A percentile compares a stretch with the other conserved stretches of the same genome.
phyloP scores from a whole-genome alignment of 1,284 basidiomycete genomes.

The Athelia psychrophila region DNA sequence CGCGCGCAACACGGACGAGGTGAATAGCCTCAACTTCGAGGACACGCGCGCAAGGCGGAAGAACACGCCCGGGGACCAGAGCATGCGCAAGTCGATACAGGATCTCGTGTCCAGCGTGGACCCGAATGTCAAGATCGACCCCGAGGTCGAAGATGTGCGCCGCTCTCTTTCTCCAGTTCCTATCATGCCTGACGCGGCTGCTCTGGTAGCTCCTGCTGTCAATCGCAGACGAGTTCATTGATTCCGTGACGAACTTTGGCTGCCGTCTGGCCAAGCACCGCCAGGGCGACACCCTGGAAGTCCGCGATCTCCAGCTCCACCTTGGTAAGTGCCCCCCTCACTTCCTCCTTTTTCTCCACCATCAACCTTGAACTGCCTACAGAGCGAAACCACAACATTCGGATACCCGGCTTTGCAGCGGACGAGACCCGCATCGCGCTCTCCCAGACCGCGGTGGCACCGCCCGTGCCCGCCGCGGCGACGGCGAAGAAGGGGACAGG shows the following conservation, averaged over 20 bases:
- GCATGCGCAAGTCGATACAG: constrained; percentile 90
- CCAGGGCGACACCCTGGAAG: constrained; percentile 85
- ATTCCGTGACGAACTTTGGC: constrained; percentile 90
- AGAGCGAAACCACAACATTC: constrained; percentile 87
- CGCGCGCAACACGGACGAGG: constrained; percentile 56
- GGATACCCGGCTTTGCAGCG: constrained; percentile 88
- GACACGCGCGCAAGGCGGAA: constrained; percentile 63
- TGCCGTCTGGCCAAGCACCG: constrained; percentile 94
- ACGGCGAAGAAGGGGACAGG: constrained; percentile 47
- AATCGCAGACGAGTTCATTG: constrained; percentile 95
- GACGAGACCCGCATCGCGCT: constrained; percentile 80
- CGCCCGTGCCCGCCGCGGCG: constrained; percentile 37
- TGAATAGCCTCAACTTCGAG: constrained; percentile 50
- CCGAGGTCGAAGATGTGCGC: constrained; percentile 89
- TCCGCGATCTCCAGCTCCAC: constrained; percentile 94
- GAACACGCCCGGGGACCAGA: constrained; percentile 74
- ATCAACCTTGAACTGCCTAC: background rate
- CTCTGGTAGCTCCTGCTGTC: constrained; percentile 77
- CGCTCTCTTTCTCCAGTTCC: background rate
- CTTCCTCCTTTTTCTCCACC: background rate
- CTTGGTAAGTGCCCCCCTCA: constrained; percentile 60
- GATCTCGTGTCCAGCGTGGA: constrained; percentile 92
- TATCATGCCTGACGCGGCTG: constrained; percentile 1
- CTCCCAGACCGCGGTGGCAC: constrained; percentile 55
- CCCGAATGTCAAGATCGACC: constrained; percentile 83